phyloP scores from a whole-genome alignment of 257 asterid species.

The Striga asiatica region DNA sequence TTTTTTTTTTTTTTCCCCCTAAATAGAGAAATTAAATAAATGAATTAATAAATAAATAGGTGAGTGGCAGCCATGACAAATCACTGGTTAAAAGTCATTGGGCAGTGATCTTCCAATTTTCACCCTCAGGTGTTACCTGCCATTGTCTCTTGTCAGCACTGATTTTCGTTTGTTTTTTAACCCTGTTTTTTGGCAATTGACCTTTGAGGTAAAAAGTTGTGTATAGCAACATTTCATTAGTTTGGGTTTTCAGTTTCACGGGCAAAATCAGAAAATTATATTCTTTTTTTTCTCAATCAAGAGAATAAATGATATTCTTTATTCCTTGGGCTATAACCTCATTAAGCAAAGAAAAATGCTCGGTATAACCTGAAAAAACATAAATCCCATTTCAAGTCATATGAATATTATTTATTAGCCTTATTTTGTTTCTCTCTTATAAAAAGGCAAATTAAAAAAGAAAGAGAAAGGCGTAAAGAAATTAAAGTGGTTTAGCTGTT shows the following conservation, averaged over 20 bases:
- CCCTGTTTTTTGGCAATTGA: conserved; percentile 11
- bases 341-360: not conserved
- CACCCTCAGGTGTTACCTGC: conserved; percentile 38
- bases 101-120: conserved; percentile 40
- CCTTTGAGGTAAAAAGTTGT: not conserved
- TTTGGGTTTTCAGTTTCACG: not conserved
- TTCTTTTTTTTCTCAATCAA: no score
- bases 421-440: no score
- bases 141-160: conserved; percentile 40
- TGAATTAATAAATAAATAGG: not conserved
- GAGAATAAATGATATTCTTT: no score
- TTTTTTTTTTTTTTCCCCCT: no score
- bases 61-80: conserved; percentile 35
- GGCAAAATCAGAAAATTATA: not conserved
- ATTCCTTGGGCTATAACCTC: not conserved
- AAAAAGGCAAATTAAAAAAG: not conserved
- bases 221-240: not conserved
- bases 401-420: no score
- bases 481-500: no score
- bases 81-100: conserved; percentile 34
- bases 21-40: no score
- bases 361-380: no score
- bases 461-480: not conserved
- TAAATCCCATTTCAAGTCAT: not conserved
- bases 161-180: conserved; percentile 5